Base-by-base conservation (phyloP, 1,284 basidiomycete genomes). In the Heterobasidion annosum region DNA sequence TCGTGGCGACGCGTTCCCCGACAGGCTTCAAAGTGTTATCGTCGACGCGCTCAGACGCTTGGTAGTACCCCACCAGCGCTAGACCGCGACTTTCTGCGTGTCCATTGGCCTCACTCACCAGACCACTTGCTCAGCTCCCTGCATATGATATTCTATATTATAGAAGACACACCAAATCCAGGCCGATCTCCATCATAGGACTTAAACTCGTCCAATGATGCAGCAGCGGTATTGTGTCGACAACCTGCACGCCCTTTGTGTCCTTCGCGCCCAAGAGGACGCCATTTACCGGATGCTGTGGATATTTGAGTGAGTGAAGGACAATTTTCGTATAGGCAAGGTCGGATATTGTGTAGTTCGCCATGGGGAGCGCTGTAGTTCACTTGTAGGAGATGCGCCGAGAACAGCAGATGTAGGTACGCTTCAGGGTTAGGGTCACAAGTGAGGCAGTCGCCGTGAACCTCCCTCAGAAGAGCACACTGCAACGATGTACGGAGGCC, bases 121-220 rank as follows among this genome's bases (percentile, higher is more conserved):
- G 3, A 32, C 18, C 3, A 19, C 19, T 25, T 25, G 18, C 48
- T 35, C 48, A 49, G 48, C 6, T 2, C n/a, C 19, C 15, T n/a
- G 15, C 19, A 19, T 8, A n/a, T 3, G 19, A 16, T 34, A 3
- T n/a, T 34, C 13, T 12, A 12, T 8, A 49, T 8, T 56, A 45
- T 25, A 34, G 48, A 13, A 40, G 43, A 70, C 79, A 63, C 61
- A 88, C 87, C 61, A 90, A 68, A 60, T 85, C 83, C 49, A 91
- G 72, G 12, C 85, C 88, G 57, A 88, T 82, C 64, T 89, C 86
- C 82, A 88, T 87, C 81, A 85, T 86, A 2, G 85, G 83, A 57
- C 82, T 85, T 52, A 90, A 70, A 59, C 76, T 83, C 9, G 86
- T 88, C 88, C 86, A 90, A 63, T 88, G 81, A 64, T 90, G 88